Base-by-base conservation (phyloP, 169 alveolate species). In the Plasmodium gonderi region DNA sequence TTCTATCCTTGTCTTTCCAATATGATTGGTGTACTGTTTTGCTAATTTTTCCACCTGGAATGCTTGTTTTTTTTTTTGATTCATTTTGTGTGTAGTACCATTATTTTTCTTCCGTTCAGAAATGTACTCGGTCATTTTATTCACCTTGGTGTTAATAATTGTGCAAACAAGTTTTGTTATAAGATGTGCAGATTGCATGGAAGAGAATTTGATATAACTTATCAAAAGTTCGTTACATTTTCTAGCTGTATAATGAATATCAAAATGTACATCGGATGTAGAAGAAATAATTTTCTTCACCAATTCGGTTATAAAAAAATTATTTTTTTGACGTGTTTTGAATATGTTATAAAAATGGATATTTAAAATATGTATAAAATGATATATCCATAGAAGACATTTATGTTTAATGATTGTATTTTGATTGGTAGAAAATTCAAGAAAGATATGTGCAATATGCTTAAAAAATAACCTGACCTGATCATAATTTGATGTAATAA, bases 341-440 rank as follows among this genome's bases (percentile, higher is more conserved):
- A 54, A 87, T 36, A 87, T 75, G 47, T 74, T 45, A 87, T 87
- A 87, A 87, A 87, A 87, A 87, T 87, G 93, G 11, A 75, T 78
- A 87, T 87, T 87, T 87, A 87, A 74, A 42, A 87, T 87, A 60
- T 74, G 78, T 9, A 87, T 87, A 75, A 87, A 87, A 87, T 87
- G 89, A 87, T 87, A 87, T 40, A 87, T 64, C 87, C 93, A 87
- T 40, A 87, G 64, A n/a, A 87, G 68, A 74, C 89, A 68, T 45
- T 74, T 87, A 87, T 87, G 85, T 40, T 87, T 87, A 75, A 87
- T 87, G 33, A 74, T 76, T 3, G 93, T 33, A 38, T 87, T 87
- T 87, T 75, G 40, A 36, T 87, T 74, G 9, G 36, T 75, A 38
- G 69, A 74, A 75, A 87, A 87, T 0, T 87, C 74, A 38, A 87